A percentile compares a stretch with the other conserved stretches of the same genome.
Conservation (phyloP, 2,329 filamentous ascomycete species). For the Fusarium ambrosium region DNA sequence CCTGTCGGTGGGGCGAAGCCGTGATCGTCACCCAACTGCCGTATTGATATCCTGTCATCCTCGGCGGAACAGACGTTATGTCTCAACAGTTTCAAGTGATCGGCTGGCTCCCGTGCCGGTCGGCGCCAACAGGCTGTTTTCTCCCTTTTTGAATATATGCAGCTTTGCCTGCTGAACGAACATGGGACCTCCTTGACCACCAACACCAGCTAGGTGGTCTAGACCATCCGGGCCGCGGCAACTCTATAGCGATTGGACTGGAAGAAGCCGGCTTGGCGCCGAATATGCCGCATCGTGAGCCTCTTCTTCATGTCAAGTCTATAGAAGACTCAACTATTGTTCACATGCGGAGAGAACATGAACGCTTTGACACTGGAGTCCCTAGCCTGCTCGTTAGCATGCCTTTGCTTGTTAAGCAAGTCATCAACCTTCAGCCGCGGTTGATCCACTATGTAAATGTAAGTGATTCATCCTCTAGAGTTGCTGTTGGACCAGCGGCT, state of each 20-base stretch:
- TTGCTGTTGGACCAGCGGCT: constrained; percentile 1
- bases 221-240: constrained; percentile 14
- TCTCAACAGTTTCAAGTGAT: constrained; percentile 16
- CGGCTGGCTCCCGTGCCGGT: not conserved
- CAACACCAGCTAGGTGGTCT: constrained; percentile 9
- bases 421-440: constrained; percentile 12
- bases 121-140: not conserved
- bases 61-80: constrained; percentile 5
- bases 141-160: constrained; percentile 19
- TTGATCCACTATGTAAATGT: constrained; percentile 12
- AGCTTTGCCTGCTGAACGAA: constrained; percentile 5
- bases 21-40: not conserved
- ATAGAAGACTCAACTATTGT: not conserved
- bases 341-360: constrained; percentile 14
- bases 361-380: constrained; percentile 28
- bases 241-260: constrained; percentile 14
- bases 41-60: constrained; percentile 3
- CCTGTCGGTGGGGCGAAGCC: constrained; percentile 2
- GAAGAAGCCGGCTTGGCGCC: constrained; percentile 6
- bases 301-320: not conserved
- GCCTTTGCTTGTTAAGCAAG: not conserved
- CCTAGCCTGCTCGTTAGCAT: constrained; percentile 2
- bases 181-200: constrained; percentile 9
- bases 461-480: constrained; percentile 2
- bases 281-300: constrained; percentile 13